These are phyloP conservation scores for Platanus orientalis DNA, from an alignment of 164 flowering plant genomes.

Conservation along the genomic window DNA sequence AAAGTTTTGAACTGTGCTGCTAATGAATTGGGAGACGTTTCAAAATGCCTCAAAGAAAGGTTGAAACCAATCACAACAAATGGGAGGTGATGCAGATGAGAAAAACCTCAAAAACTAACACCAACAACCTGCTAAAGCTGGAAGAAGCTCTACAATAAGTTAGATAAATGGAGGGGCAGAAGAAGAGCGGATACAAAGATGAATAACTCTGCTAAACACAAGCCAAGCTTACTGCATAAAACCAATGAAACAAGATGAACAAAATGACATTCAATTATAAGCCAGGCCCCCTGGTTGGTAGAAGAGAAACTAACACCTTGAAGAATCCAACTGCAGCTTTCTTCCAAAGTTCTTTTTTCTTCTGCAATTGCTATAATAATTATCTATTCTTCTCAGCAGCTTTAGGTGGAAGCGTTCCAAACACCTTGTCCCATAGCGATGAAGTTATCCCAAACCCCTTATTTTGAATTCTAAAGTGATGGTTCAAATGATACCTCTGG, in stretches of 20 bases:
- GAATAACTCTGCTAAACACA: not conserved
- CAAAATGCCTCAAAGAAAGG: too few relatives aligned
- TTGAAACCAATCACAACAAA: not conserved
- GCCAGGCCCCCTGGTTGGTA: not conserved
- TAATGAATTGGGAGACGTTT: not conserved
- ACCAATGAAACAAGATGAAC: not conserved
- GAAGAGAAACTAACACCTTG: too few relatives aligned
- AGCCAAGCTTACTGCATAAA: not conserved
- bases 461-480: conserved; percentile 79
- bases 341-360: too few relatives aligned
- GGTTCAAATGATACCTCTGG: conserved; percentile 92
- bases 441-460: conserved; percentile 94
- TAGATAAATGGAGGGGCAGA: not conserved
- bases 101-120: not conserved
- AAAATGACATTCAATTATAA: not conserved
- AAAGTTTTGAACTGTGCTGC: not conserved
- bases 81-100: not conserved
- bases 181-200: not conserved
- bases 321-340: not conserved
- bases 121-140: not conserved
- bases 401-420: conserved; percentile 79
- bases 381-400: conserved; percentile 34
- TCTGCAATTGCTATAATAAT: conserved; percentile 1
- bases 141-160: not conserved
- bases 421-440: conserved; percentile 75